Evolutionary conservation across 1,139 yeast genomes (phyloP).

Genomic region (Yamadazyma kanchanaburiensis): DNA sequence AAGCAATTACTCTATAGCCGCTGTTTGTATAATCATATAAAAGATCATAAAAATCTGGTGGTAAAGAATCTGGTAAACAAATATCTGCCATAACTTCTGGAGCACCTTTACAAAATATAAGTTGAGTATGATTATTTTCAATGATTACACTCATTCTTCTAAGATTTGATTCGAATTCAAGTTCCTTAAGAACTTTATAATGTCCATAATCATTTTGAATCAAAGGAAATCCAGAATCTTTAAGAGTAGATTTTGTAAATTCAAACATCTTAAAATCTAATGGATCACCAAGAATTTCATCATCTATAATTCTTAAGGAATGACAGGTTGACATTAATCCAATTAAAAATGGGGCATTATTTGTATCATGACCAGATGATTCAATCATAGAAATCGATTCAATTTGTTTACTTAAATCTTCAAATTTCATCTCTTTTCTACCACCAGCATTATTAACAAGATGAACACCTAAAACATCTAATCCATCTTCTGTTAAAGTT

Average conservation of each 20-base stretch:
- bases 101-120: slow-evolving; percentile 86
- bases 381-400: slow-evolving; percentile 16
- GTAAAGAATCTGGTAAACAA: slow-evolving; percentile 68
- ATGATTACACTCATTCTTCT: slow-evolving; percentile 90
- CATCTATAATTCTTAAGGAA: slow-evolving; percentile 75
- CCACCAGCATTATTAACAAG: slow-evolving; percentile 51
- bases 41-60: slow-evolving; percentile 68
- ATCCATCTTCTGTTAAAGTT: slow-evolving; percentile 93
- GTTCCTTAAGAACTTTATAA: slow-evolving; percentile 63
- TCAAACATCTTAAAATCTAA: slow-evolving; percentile 90
- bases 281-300: slow-evolving; percentile 87
- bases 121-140: slow-evolving; percentile 29
- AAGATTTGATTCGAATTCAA: slow-evolving; percentile 78
- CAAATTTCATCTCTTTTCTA: slow-evolving; percentile 51
- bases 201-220: slow-evolving; percentile 33
- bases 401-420: slow-evolving; percentile 35
- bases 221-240: slow-evolving; percentile 32
- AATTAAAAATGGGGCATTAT: slow-evolving; percentile 34
- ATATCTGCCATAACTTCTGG: slow-evolving; percentile 91
- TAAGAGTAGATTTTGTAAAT: slow-evolving; percentile 68
- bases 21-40: slow-evolving; percentile 84
- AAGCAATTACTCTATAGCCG: slow-evolving; percentile 93
- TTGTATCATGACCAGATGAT: slow-evolving; percentile 13
- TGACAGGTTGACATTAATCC: slow-evolving; percentile 81
- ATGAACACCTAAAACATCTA: slow-evolving; percentile 88